Base-by-base conservation (phyloP, 208 protist genomes). In the Acanthamoeba royreba region DNA sequence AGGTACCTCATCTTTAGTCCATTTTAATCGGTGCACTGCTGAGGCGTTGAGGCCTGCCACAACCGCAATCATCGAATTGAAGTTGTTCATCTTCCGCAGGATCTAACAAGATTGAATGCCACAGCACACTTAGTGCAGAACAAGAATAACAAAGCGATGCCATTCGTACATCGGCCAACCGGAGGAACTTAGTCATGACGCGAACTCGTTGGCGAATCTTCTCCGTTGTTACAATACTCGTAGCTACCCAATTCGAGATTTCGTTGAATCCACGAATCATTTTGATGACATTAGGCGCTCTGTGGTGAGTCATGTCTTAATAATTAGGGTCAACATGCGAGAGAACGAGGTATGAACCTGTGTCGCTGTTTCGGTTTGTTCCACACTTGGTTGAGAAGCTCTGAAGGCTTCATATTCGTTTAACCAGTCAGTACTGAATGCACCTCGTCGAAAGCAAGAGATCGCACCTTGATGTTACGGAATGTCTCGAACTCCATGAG, bases 401-500 rank as follows among this genome's bases (percentile, higher is more conserved):
- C 74, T 31, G 42, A 53, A 3, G 74, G 74, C 45, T 49, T n/a
- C n/a, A n/a, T n/a, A n/a, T n/a, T n/a, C n/a, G n/a, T n/a, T n/a
- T n/a, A n/a, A n/a, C n/a, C n/a, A n/a, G n/a, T n/a, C n/a, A n/a
- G n/a, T n/a, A n/a, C n/a, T n/a, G n/a, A n/a, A n/a, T n/a, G n/a
- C n/a, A n/a, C n/a, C n/a, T n/a, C n/a, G n/a, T n/a, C n/a, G n/a
- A n/a, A n/a, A n/a, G n/a, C n/a, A n/a, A n/a, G n/a, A n/a, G n/a
- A n/a, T 9, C 49, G 19, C 33, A 83, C 72, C 72, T 28, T 63
- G 3, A 91, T 91, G 49, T 19, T 25, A 17, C 85, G 33, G 85
- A 91, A 74, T 4, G 42, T 91, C n/a, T 96, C 93, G 83, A 95
- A 97, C 28, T 97, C 95, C 31, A 96, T 95, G 0, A 96, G 63